Conservation (phyloP, 805 yeast genomes). For the Sporopachydermia lactativora region DNA sequence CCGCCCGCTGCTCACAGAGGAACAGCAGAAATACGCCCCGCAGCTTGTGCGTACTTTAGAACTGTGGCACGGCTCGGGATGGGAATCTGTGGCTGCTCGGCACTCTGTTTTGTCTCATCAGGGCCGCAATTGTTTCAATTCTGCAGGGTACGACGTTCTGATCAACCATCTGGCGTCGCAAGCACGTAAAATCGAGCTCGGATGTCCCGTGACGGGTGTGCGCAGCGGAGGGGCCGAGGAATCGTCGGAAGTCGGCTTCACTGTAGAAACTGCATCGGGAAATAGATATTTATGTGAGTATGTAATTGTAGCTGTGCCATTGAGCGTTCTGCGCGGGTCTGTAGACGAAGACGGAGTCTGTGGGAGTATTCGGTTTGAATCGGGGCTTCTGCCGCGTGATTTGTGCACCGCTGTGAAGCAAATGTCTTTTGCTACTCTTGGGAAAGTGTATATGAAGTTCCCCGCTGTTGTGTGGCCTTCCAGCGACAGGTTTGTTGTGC, state of each 20-base stretch:
- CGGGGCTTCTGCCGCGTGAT: conserved; percentile 16
- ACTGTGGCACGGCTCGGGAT: conserved; percentile 68
- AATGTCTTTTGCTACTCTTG: conserved; percentile 47
- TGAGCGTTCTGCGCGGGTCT: conserved; percentile 40
- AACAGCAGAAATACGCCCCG: conserved; percentile 37
- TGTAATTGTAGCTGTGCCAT: conserved; percentile 64
- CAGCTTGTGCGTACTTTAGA: conserved; percentile 43
- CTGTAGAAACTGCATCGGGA: not conserved
- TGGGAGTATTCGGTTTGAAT: conserved; percentile 35
- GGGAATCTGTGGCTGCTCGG: conserved; percentile 54
- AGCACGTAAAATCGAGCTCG: not conserved
- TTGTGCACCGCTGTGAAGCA: not conserved
- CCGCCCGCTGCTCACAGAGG: conserved; percentile 31
- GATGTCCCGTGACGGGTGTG: not conserved
- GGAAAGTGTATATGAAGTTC: conserved; percentile 63
- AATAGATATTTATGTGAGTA: conserved; percentile 28
- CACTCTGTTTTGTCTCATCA: conserved; percentile 54
- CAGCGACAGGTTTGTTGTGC: conserved; percentile 32
- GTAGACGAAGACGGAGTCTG: conserved; percentile 16
- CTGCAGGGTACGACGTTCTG: conserved; percentile 38
- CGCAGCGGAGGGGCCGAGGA: not conserved
- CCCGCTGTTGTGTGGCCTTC: conserved; percentile 47
- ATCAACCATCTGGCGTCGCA: not conserved
- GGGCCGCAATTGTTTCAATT: conserved; percentile 66
- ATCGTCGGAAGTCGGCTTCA: not conserved